Percentiles rank a stretch among this genome's conserved stretches.
phyloP scores from a whole-genome alignment of 345 rosid species.

The Linum trigynum region DNA sequence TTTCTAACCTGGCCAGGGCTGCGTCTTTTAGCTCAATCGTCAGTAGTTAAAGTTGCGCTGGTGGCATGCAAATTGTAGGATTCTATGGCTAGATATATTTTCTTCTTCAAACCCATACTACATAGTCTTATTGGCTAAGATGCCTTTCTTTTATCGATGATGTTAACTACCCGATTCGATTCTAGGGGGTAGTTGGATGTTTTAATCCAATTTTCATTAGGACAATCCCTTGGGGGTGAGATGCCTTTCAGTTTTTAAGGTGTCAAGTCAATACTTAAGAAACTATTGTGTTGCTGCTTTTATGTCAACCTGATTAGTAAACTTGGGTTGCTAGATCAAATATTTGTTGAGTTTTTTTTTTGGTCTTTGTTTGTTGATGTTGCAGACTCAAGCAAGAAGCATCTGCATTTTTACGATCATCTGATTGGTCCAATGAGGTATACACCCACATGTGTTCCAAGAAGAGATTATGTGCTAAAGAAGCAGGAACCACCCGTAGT shows the following conservation, averaged over 20 bases:
- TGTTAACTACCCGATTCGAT: too few species aligned
- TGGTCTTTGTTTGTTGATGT: slow-evolving; percentile 1
- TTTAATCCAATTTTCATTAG: too few species aligned
- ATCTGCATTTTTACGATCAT: slow-evolving; percentile 43
- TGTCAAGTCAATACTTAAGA: slow-evolving; percentile 1
- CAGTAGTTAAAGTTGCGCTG: too few species aligned
- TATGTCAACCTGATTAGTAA: background rate
- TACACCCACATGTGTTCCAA: slow-evolving; percentile 45
- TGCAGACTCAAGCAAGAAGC: slow-evolving; percentile 62
- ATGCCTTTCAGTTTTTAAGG: background rate
- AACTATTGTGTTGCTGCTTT: background rate
- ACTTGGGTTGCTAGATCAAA: slow-evolving; percentile 5
- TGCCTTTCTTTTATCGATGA: too few species aligned
- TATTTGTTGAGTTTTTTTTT: background rate
- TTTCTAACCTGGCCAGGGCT: too few species aligned
- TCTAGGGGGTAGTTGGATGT: too few species aligned
- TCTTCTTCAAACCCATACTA: too few species aligned
- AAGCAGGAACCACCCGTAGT: slow-evolving; percentile 25
- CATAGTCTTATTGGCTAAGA: too few species aligned
- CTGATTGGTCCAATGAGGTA: slow-evolving; percentile 65
- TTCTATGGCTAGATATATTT: too few species aligned
- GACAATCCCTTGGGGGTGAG: background rate
- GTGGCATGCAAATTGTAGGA: too few species aligned
- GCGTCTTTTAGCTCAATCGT: too few species aligned
- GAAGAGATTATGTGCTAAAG: slow-evolving; percentile 40